phyloP scores from a whole-genome alignment of 805 yeast genomes.

The Sungouiella thailandica region DNA sequence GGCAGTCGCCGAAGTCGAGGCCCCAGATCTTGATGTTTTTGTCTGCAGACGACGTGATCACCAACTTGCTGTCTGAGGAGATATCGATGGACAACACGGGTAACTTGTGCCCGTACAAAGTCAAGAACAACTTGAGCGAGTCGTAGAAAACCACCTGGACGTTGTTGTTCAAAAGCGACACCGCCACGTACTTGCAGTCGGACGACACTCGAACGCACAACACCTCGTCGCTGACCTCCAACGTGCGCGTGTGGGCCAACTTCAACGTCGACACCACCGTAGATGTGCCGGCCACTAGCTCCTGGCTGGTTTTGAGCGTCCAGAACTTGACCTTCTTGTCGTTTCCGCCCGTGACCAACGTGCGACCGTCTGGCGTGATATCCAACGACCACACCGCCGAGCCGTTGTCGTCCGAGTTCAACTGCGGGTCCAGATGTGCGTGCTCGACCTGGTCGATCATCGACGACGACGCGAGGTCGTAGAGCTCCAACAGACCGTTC shows the following conservation, averaged over 20 bases:
- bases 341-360: constrained; percentile 87
- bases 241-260: constrained; percentile 68
- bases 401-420: constrained; percentile 24
- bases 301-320: constrained; percentile 69
- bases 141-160: constrained; percentile 90
- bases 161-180: constrained; percentile 86
- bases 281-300: constrained; percentile 64
- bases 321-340: constrained; percentile 89
- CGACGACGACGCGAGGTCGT: constrained; percentile 81
- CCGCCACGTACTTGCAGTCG: constrained; percentile 71
- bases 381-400: constrained; percentile 87
- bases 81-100: constrained; percentile 94
- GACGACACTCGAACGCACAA: constrained; percentile 76
- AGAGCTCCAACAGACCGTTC: constrained; percentile 76
- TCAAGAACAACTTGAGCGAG: constrained; percentile 78
- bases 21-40: constrained; percentile 99
- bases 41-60: constrained; percentile 94
- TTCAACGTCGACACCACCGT: constrained; percentile 49
- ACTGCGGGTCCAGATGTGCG: constrained; percentile 49
- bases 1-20: constrained; percentile 97
- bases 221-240: constrained; percentile 85
- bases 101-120: constrained; percentile 91
- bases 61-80: constrained; percentile 78
- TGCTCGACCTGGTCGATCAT: constrained; percentile 59
- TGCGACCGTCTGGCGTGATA: constrained; percentile 77